These are phyloP conservation scores for Psophocarpus tetragonolobus DNA, from an alignment of 306 rosid species.

Conservation along the genomic window DNA sequence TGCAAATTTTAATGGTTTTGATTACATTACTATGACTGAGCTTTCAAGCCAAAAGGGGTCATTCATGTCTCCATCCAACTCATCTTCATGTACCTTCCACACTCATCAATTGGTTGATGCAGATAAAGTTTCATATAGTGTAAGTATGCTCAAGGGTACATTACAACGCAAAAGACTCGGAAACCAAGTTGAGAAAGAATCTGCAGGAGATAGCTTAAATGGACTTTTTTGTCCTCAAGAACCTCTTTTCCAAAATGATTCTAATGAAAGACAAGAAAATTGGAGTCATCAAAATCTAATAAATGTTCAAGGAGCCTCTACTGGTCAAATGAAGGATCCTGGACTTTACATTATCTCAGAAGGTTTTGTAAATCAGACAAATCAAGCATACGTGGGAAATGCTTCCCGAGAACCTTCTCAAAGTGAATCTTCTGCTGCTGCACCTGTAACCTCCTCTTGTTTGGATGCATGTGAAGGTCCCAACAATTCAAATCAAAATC, in stretches of 20 bases:
- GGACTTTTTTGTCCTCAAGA: slow-evolving; percentile 50
- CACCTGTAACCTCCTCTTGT: slow-evolving; percentile 82
- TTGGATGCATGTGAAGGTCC: slow-evolving; percentile 89
- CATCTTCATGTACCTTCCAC: slow-evolving; percentile 73
- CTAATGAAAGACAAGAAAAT: slow-evolving; percentile 52
- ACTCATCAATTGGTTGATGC: slow-evolving; percentile 54
- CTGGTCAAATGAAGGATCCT: slow-evolving; percentile 49
- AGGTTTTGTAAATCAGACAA: slow-evolving; percentile 62
- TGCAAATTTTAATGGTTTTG: slow-evolving; percentile 54
- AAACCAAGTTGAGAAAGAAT: slow-evolving; percentile 55
- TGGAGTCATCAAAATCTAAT: slow-evolving; percentile 47
- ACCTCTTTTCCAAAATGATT: slow-evolving; percentile 43
- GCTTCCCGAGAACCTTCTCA: slow-evolving; percentile 85
- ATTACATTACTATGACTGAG: slow-evolving; percentile 51
- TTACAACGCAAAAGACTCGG: slow-evolving; percentile 73
- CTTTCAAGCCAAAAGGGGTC: slow-evolving; percentile 60
- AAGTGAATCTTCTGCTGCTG: slow-evolving; percentile 95
- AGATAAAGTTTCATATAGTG: slow-evolving; percentile 88
- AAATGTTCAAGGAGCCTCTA: slow-evolving; percentile 52
- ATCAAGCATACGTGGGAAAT: slow-evolving; percentile 51
- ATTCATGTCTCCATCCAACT: slow-evolving; percentile 77
- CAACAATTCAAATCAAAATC: slow-evolving; percentile 73
- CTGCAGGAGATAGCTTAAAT: slow-evolving; percentile 49
- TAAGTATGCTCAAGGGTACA: slow-evolving; percentile 89
- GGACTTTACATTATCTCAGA: slow-evolving; percentile 53